A percentile compares a stretch with the other conserved stretches of the same genome.
Evolutionary conservation across 345 rosid genomes (phyloP).

Genomic region (Gossypium ekmanianum): DNA sequence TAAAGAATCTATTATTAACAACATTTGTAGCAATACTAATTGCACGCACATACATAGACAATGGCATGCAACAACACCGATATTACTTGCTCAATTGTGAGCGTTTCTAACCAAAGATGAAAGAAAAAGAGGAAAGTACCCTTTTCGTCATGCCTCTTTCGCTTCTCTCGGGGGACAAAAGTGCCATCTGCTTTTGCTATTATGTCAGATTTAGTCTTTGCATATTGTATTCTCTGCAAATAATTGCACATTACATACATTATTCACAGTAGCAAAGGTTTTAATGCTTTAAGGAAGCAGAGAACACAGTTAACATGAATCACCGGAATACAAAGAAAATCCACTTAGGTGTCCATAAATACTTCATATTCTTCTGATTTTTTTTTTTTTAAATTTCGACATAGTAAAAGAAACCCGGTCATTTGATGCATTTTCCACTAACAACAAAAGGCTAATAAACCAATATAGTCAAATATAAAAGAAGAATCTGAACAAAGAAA

Average conservation of each 20-base stretch:
- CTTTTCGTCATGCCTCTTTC: slow-evolving; percentile 92
- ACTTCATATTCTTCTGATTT: too few species aligned
- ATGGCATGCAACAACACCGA: not conserved
- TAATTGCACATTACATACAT: slow-evolving; percentile 4
- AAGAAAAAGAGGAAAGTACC: slow-evolving; percentile 34
- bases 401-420: not conserved
- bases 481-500: not conserved
- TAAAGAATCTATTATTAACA: not conserved
- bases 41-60: not conserved
- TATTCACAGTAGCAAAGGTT: not conserved
- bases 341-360: not conserved
- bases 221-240: slow-evolving; percentile 83
- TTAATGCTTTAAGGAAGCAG: not conserved
- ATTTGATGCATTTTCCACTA: not conserved
- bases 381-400: not conserved
- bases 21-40: not conserved
- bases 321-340: not conserved
- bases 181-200: slow-evolving; percentile 96
- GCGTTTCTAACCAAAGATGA: not conserved
- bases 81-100: not conserved
- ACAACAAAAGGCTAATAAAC: not conserved
- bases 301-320: not conserved
- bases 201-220: slow-evolving; percentile 89
- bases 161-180: slow-evolving; percentile 90
- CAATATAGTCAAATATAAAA: not conserved